A percentile compares a stretch with the other conserved stretches of the same genome.
Conservation (phyloP, 768 basidiomycete species). For the Termitomyces sp. region DNA sequence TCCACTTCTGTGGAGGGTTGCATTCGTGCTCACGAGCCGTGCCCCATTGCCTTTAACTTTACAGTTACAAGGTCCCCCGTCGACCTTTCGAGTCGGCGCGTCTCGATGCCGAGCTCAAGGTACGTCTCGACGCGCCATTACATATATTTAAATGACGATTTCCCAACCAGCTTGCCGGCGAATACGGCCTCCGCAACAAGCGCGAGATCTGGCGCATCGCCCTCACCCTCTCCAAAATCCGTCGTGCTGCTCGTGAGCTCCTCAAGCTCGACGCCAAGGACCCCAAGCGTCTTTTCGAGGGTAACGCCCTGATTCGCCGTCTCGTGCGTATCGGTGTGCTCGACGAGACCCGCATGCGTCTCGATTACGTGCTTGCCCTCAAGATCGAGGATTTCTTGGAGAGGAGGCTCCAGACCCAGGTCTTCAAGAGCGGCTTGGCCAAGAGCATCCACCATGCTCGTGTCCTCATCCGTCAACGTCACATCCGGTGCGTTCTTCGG, state of each 20-base stretch:
- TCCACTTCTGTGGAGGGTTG: slow-evolving; percentile 67
- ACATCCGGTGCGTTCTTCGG: slow-evolving; percentile 75
- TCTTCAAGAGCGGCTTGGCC: slow-evolving; percentile 97
- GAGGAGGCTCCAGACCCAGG: slow-evolving; percentile 96
- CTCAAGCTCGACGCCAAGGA: slow-evolving; percentile 99
- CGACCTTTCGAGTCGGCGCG: slow-evolving; percentile 96
- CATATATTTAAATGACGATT: neutral
- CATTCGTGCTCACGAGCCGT: slow-evolving; percentile 63
- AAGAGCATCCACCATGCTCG: slow-evolving; percentile 99
- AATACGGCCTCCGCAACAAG: slow-evolving; percentile 99
- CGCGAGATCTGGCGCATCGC: slow-evolving; percentile 99
- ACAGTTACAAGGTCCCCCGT: slow-evolving; percentile 98
- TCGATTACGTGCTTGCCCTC: slow-evolving; percentile 99
- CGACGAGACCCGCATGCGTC: slow-evolving; percentile 97
- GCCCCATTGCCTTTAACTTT: slow-evolving; percentile 54
- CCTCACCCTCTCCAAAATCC: slow-evolving; percentile 97
- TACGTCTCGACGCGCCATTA: slow-evolving; percentile 23
- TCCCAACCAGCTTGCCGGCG: slow-evolving; percentile 85
- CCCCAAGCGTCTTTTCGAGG: slow-evolving; percentile 99
- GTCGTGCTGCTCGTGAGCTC: slow-evolving; percentile 99
- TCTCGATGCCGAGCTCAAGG: slow-evolving; percentile 99
- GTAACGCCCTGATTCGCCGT: slow-evolving; percentile 91
- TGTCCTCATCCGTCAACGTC: slow-evolving; percentile 95
- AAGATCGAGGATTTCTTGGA: slow-evolving; percentile 99
- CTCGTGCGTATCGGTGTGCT: slow-evolving; percentile 99